Base-by-base conservation (phyloP, 2,329 filamentous ascomycete species). In the Fusarium chaquense region DNA sequence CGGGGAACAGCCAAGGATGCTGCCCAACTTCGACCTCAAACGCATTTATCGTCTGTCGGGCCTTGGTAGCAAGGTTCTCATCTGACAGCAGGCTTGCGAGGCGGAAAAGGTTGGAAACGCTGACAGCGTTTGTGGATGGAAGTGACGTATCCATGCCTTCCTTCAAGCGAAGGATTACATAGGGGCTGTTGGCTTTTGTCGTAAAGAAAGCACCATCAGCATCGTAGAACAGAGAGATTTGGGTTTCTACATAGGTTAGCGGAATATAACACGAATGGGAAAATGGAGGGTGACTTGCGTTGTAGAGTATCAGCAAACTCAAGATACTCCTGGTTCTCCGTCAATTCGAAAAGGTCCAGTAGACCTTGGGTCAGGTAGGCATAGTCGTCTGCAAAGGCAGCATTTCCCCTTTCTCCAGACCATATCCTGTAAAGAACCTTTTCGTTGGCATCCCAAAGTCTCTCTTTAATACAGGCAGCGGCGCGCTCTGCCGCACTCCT, bases 91-190 rank as follows among this genome's bases (percentile, higher is more conserved):
- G 78, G 8, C 86, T 86, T 15, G 89, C 89, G 6, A 98, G 87
- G 1, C 93, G 90, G 80, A 96, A 92, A n/a, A 98, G 83, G 76
- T 98, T 98, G 18, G 88, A 86, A 0, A 93, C 92, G n/a, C 92
- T 91, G 8, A 95, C 87, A 40, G 93, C 93, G 77, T 99, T 99
- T 53, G 93, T 91, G 0, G 93, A 96, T 1, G 96, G 96, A 64
- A 96, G 91, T 2, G 93, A 91, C 7, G 93, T 93, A 79, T 99
- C 96, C 87, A 98, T 98, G 69, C 94, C 96, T 67, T 97, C 93
- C 81, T 99, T 99, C 51, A 98, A 87, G 26, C 95, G 91, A 64
- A 98, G 87, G 62, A 98, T 90, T 30, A 91, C 86, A 74, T 94
- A 89, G 1, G 89, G 83, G 12, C 90, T 89, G 43, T 85, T 80